Percentiles rank a stretch among this genome's conserved stretches.
Conservation (phyloP, 2,329 filamentous ascomycete species). For the Ceratocystis cubensis region DNA sequence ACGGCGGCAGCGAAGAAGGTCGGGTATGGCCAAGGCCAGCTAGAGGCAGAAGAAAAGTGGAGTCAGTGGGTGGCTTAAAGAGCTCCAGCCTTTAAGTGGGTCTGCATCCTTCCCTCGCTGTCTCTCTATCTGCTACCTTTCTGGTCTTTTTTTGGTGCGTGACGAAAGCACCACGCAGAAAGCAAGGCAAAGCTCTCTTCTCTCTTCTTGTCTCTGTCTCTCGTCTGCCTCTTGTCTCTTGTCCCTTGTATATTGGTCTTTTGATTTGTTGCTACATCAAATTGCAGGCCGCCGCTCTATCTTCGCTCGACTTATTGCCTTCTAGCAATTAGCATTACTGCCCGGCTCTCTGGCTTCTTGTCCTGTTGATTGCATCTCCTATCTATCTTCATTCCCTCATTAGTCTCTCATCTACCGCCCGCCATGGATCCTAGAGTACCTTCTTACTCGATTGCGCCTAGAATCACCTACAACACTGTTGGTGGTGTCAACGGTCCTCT, state of each 20-base stretch:
- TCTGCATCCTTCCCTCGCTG: not conserved
- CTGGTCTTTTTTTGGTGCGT: not conserved
- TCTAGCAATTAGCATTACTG: not conserved
- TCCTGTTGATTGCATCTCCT: not conserved
- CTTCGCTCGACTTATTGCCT: no score
- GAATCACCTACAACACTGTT: constrained; percentile 92
- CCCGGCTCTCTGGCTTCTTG: not conserved
- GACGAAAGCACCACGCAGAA: not conserved
- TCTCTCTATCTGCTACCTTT: not conserved
- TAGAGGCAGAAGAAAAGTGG: not conserved
- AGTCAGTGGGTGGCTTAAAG: not conserved
- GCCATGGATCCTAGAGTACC: constrained; percentile 42
- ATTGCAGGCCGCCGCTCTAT: no score
- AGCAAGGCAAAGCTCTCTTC: not conserved
- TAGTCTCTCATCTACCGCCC: constrained; percentile 2
- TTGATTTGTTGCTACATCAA: no score
- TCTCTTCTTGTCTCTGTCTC: not conserved
- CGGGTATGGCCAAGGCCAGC: not conserved
- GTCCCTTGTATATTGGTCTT: not conserved
- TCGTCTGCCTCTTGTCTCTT: not conserved
- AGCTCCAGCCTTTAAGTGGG: constrained; percentile 10
- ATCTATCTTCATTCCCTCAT: not conserved
- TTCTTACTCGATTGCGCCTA: constrained; percentile 46
- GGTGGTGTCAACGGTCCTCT: constrained; percentile 95
- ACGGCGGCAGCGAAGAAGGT: not conserved